A percentile compares a stretch with the other conserved stretches of the same genome.
These are phyloP conservation scores for Beauveria asiatica DNA, from an alignment of 2,329 filamentous ascomycete species.

Conservation along the genomic window DNA sequence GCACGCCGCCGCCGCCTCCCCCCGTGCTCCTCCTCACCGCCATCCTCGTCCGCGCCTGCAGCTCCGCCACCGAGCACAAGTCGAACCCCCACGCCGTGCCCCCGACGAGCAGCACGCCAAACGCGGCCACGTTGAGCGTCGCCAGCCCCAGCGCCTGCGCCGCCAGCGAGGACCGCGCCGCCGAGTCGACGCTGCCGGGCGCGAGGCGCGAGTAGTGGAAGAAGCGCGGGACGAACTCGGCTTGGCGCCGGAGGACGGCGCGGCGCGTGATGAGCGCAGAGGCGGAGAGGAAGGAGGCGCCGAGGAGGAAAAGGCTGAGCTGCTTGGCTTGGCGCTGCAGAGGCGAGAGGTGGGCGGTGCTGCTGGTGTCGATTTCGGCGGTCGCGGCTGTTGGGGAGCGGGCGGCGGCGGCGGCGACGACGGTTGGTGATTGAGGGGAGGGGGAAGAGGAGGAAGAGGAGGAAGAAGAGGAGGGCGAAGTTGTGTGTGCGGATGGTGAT, in stretches of 20 bases:
- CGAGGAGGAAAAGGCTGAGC: slow-evolving; percentile 63
- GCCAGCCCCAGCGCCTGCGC: slow-evolving; percentile 77
- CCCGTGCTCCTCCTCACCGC: slow-evolving; percentile 27
- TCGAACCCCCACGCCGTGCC: slow-evolving; percentile 71
- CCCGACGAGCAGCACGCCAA: slow-evolving; percentile 66
- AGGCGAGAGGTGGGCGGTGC: slow-evolving; percentile 24
- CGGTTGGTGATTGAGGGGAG: neutral
- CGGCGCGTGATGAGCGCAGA: slow-evolving; percentile 65
- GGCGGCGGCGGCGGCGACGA: neutral
- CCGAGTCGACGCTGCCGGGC: slow-evolving; percentile 19
- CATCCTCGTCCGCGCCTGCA: slow-evolving; percentile 43
- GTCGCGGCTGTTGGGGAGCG: slow-evolving; percentile 13
- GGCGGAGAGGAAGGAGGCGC: slow-evolving; percentile 65
- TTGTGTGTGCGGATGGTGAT: neutral
- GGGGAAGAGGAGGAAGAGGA: neutral
- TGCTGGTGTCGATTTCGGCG: slow-evolving; percentile 14
- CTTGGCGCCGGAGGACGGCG: slow-evolving; percentile 54
- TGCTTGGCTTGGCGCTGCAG: slow-evolving; percentile 47
- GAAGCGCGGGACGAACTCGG: slow-evolving; percentile 58
- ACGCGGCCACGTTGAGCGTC: slow-evolving; percentile 73
- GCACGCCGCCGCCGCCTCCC: slow-evolving; percentile 5
- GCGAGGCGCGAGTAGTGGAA: slow-evolving; percentile 51
- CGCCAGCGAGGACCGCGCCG: slow-evolving; percentile 52
- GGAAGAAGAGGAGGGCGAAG: neutral
- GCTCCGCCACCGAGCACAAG: slow-evolving; percentile 59